Percentiles rank a stretch among this genome's conserved stretches.
Conservation (phyloP, 768 basidiomycete genomes). For the Phlegmacium glaucopus region DNA sequence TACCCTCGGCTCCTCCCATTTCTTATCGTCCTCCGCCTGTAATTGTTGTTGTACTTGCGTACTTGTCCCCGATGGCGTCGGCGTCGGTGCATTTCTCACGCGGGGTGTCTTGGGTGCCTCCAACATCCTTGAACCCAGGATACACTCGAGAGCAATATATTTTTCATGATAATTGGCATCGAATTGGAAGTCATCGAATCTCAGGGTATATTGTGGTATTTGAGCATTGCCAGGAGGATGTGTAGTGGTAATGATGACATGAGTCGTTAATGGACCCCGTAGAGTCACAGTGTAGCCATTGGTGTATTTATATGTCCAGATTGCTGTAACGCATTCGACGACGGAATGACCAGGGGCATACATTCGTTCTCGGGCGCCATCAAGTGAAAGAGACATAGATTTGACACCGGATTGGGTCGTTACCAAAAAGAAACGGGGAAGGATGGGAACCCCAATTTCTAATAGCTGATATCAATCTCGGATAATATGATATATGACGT, state of each 20-base stretch:
- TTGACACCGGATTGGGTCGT: constrained; percentile 83
- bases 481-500: not conserved
- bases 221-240: constrained; percentile 21
- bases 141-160: constrained; percentile 62
- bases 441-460: constrained; percentile 80
- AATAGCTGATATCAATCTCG: constrained; percentile 2
- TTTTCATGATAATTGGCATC: constrained; percentile 75
- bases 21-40: constrained; percentile 49
- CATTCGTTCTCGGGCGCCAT: constrained; percentile 69
- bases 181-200: constrained; percentile 73
- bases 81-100: constrained; percentile 19
- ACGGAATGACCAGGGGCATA: constrained; percentile 43
- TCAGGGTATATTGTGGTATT: constrained; percentile 38
- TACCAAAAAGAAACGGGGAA: constrained; percentile 83
- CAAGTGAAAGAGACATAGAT: constrained; percentile 76
- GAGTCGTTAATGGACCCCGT: constrained; percentile 69
- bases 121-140: constrained; percentile 45
- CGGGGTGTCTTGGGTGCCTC: constrained; percentile 39
- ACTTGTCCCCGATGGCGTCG: constrained; percentile 9
- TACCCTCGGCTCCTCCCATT: constrained; percentile 65
- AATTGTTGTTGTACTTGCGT: constrained; percentile 6
- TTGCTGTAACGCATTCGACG: constrained; percentile 68
- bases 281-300: constrained; percentile 80
- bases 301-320: constrained; percentile 80
- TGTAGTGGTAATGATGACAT: constrained; percentile 44